phyloP scores from a whole-genome alignment of 2,329 filamentous ascomycete genomes.

The Lasiodiplodia hormozganensis region DNA sequence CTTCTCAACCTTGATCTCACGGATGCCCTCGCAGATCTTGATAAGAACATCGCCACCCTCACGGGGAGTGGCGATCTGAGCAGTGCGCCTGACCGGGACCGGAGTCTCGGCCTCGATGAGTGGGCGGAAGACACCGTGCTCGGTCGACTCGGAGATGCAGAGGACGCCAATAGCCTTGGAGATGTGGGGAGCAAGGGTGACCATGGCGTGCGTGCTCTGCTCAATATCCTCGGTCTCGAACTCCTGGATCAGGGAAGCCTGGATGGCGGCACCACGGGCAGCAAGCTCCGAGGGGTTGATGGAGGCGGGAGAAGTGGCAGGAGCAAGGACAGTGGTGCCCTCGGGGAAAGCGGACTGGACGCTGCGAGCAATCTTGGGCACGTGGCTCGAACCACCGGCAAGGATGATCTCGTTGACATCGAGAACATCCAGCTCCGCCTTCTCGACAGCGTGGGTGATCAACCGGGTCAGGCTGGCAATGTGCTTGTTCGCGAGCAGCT shows the following conservation, averaged over 20 bases:
- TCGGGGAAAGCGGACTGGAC: constrained; percentile 81
- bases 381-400: constrained; percentile 90
- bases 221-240: constrained; percentile 94
- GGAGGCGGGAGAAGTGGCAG: constrained; percentile 76
- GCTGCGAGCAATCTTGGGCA: constrained; percentile 87
- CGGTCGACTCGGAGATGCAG: constrained; percentile 64
- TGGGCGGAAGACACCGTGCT: constrained; percentile 75
- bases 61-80: constrained; percentile 77
- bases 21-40: constrained; percentile 84
- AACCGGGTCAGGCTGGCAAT: constrained; percentile 88
- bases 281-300: constrained; percentile 94
- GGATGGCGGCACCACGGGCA: constrained; percentile 90
- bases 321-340: constrained; percentile 79
- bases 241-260: constrained; percentile 92
- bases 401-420: constrained; percentile 96
- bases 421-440: constrained; percentile 88
- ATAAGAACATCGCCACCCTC: constrained; percentile 87
- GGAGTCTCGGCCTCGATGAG: constrained; percentile 87
- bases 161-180: constrained; percentile 88
- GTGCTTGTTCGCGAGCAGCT: constrained; percentile 84
- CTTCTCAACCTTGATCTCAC: constrained; percentile 93
- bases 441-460: constrained; percentile 84
- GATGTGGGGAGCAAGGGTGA: constrained; percentile 92
- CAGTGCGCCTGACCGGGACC: constrained; percentile 83
- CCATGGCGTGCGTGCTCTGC: constrained; percentile 92